phyloP scores from a whole-genome alignment of 352 stramenopile species.

The Globisporangium echinulatum region DNA sequence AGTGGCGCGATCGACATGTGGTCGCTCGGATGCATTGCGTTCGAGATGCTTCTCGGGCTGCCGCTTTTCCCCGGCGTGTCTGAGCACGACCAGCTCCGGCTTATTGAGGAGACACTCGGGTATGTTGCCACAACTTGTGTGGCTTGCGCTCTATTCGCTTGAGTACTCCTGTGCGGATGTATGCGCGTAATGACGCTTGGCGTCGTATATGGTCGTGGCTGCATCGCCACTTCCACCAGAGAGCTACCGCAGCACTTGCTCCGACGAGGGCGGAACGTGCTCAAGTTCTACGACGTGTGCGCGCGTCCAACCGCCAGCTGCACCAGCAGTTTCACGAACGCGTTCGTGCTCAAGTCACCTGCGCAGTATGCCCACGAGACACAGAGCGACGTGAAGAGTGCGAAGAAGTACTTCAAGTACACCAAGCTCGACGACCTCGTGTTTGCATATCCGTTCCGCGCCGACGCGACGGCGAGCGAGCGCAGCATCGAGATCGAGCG shows the following conservation, averaged over 20 bases:
- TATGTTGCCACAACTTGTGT: constrained; percentile 1
- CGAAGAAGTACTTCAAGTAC: constrained; percentile 55
- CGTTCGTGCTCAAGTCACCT: constrained; percentile 31
- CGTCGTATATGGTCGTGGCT: too few relatives aligned
- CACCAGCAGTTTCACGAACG: neutral
- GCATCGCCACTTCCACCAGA: constrained; percentile 1
- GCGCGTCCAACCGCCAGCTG: neutral
- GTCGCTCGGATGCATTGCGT: constrained; percentile 57
- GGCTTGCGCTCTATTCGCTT: too few relatives aligned
- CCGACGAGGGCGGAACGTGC: constrained; percentile 25
- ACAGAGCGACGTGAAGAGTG: constrained; percentile 19
- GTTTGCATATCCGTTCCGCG: constrained; percentile 29
- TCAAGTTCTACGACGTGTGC: constrained; percentile 40
- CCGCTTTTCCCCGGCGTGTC: constrained; percentile 92
- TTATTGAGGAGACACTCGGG: constrained; percentile 86
- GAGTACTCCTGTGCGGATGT: too few relatives aligned
- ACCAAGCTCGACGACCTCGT: constrained; percentile 37
- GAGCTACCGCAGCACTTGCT: constrained; percentile 28
- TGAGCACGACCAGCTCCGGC: constrained; percentile 93
- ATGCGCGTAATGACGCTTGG: too few relatives aligned
- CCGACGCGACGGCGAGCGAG: constrained; percentile 14
- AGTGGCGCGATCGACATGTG: constrained; percentile 50
- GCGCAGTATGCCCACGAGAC: constrained; percentile 31
- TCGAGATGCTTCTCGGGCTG: constrained; percentile 93
- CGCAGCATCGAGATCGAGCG: constrained; percentile 11